phyloP scores from a whole-genome alignment of 2,329 filamentous ascomycete genomes.

The Pseudodiploospora longispora region DNA sequence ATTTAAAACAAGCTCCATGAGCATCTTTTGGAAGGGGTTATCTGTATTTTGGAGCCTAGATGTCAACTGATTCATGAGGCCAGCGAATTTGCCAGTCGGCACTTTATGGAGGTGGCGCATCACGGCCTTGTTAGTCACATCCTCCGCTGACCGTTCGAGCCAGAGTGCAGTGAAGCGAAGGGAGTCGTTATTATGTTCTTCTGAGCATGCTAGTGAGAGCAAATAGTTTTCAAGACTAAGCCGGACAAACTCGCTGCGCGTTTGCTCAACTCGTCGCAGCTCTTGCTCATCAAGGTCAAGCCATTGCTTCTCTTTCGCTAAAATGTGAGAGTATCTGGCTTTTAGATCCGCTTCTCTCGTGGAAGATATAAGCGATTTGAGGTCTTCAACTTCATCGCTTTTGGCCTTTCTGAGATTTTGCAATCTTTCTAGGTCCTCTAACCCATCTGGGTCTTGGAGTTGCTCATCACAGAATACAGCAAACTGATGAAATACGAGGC shows the following conservation, averaged over 20 bases:
- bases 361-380: conserved; percentile 52
- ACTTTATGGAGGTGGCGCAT: conserved; percentile 61
- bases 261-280: conserved; percentile 67
- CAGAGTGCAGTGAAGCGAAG: conserved; percentile 90
- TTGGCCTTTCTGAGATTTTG: conserved; percentile 74
- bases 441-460: conserved; percentile 73
- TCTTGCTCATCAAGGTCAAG: conserved; percentile 85
- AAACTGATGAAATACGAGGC: conserved; percentile 89
- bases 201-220: conserved; percentile 72
- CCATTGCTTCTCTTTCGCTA: conserved; percentile 75
- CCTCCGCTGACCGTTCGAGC: conserved; percentile 76
- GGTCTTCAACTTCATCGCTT: conserved; percentile 67
- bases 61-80: conserved; percentile 90
- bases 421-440: conserved; percentile 78
- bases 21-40: conserved; percentile 66
- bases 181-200: conserved; percentile 81
- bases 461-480: conserved; percentile 93
- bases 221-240: conserved; percentile 92
- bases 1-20: conserved; percentile 65
- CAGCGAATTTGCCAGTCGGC: conserved; percentile 83
- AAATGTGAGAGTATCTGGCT: conserved; percentile 49
- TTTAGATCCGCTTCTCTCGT: conserved; percentile 45
- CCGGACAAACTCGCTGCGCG: conserved; percentile 73
- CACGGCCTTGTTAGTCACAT: conserved; percentile 70
- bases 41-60: conserved; percentile 74